Conservation (phyloP, 345 rosid genomes). For the Dipteronia dyeriana region DNA sequence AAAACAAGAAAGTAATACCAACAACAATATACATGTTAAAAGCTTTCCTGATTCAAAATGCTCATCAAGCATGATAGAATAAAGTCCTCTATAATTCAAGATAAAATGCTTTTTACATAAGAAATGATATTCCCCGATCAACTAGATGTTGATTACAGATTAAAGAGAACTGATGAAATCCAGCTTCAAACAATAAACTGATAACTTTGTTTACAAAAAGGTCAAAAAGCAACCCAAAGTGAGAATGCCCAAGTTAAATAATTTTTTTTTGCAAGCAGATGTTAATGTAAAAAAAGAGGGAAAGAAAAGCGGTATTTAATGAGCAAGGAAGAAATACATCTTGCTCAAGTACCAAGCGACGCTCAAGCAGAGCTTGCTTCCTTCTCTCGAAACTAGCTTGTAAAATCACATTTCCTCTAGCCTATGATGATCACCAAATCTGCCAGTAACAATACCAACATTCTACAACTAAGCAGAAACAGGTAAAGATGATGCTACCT, state of each 20-base stretch:
- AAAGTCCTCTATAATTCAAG: no score
- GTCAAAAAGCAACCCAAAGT: neutral
- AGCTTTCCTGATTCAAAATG: no score
- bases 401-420: constrained; percentile 94
- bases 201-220: neutral
- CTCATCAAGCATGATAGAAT: no score
- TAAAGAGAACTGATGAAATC: no score
- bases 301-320: constrained; percentile 18
- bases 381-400: constrained; percentile 98
- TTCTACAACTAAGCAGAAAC: constrained; percentile 11
- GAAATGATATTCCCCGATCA: no score
- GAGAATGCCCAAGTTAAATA: no score
- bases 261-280: neutral
- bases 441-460: constrained; percentile 29
- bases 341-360: constrained; percentile 97
- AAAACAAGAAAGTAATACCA: neutral
- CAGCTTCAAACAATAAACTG: neutral
- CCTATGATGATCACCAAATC: constrained; percentile 42
- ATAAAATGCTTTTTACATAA: no score
- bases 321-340: constrained; percentile 59
- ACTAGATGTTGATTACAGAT: no score
- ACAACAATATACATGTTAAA: neutral
- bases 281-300: constrained; percentile 9
- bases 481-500: constrained; percentile 52
- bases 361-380: constrained; percentile 98